phyloP scores from a whole-genome alignment of 164 flowering plant species.

The Chloranthus sessilifolius region DNA sequence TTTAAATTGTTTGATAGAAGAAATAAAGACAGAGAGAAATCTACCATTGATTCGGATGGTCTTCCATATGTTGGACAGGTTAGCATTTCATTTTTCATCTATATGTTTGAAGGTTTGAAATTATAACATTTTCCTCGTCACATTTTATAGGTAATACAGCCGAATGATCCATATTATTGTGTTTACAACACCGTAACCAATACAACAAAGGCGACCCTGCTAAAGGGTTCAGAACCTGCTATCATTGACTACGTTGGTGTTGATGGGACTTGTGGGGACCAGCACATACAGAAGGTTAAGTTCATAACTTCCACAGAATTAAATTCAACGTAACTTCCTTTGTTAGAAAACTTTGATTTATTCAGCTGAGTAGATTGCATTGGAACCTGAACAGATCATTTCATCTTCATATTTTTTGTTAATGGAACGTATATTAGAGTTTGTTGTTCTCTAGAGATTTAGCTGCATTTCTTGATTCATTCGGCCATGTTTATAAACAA shows the following conservation, averaged over 20 bases:
- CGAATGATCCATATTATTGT: conserved; percentile 58
- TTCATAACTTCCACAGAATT: background rate
- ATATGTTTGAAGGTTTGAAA: too few relatives aligned
- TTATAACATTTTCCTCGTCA: too few relatives aligned
- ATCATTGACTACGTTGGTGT: conserved; percentile 75
- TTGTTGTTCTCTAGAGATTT: too few relatives aligned
- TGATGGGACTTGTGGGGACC: conserved; percentile 49
- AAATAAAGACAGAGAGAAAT: conserved; percentile 28
- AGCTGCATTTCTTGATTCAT: too few relatives aligned
- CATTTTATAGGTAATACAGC: conserved; percentile 52
- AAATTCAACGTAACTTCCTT: too few relatives aligned
- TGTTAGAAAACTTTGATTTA: too few relatives aligned
- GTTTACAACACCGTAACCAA: conserved; percentile 35
- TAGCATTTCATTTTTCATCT: conserved; percentile 1
- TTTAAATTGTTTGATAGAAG: conserved; percentile 51
- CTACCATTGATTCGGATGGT: conserved; percentile 75
- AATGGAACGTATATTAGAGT: too few relatives aligned
- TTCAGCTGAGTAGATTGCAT: too few relatives aligned
- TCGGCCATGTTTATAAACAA: too few relatives aligned
- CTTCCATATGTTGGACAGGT: conserved; percentile 96
- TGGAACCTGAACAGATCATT: too few relatives aligned
- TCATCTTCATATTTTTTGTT: too few relatives aligned
- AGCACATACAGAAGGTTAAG: conserved; percentile 59
- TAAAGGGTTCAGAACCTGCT: conserved; percentile 74
- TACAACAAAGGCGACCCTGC: conserved; percentile 13